Conservation (phyloP, 306 rosid genomes). For the Sicyos edulis region DNA sequence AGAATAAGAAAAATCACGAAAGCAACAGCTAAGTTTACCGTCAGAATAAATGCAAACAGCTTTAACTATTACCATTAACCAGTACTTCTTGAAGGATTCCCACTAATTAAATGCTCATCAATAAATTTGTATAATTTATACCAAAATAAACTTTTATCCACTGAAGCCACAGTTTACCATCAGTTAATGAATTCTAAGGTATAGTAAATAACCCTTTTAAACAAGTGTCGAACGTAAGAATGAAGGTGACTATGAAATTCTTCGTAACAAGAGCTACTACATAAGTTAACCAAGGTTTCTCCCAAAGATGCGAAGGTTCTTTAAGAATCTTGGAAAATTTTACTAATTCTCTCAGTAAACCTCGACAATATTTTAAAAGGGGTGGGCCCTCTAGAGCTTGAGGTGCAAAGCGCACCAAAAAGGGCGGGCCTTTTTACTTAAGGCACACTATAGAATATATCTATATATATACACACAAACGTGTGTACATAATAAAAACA, state of each 20-base stretch:
- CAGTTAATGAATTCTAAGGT: background rate
- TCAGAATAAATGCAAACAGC: background rate
- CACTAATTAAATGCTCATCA: background rate
- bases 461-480: no score
- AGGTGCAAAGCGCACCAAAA: no score
- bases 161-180: background rate
- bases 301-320: background rate
- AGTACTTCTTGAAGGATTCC: background rate
- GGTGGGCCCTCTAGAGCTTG: no score
- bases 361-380: background rate
- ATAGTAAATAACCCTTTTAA: background rate
- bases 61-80: background rate
- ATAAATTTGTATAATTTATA: background rate
- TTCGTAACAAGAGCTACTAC: background rate
- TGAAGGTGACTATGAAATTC: background rate
- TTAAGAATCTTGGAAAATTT: background rate
- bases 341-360: background rate
- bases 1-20: no score
- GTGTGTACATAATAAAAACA: no score
- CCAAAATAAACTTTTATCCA: constrained; percentile 3
- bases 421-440: no score
- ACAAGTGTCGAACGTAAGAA: background rate
- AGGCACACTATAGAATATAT: no score
- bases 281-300: background rate
- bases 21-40: background rate